Evolutionary conservation across 805 yeast genomes (phyloP), one percentile per base, ranked within the genome.

Genomic region (Cyberlindnera misumaiensis): DNA sequence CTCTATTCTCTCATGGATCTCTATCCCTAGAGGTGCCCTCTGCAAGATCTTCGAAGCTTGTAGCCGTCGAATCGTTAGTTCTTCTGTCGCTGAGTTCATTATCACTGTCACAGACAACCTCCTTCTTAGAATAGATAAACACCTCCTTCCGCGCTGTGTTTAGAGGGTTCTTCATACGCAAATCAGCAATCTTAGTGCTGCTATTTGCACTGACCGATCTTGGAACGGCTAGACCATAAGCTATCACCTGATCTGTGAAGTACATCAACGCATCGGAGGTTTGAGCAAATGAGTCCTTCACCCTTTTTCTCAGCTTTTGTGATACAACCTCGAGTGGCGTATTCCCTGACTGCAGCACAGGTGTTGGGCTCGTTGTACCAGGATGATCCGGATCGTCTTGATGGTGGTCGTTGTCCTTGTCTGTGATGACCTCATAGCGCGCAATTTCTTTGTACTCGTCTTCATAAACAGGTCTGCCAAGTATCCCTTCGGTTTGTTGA

Each of bases 391-490:
- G n/a, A 4, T 16, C 36, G 16, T n/a, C 36, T 34, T 14, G 25
- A 18, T 24, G 35, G 24, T 38, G 36, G n/a, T 46, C 48, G 20
- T 36, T 17, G 18, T 42, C 48, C 36, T 36, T 30, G 14, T 45
- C 44, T 29, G 47, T 51, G 7, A 52, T 28, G 3, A 53, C 27
- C 22, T 48, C 53, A 30, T 53, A 51, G 6, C 46, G 37, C 4
- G 49, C 45, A 3, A 51, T 51, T 27, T 41, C 54, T 13, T 32
- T 47, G 36, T 61, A 59, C 38, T 80, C 87, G 40, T 82, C 89
- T 45, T 81, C 90, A 53, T 75, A 81, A 32, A 83, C 73, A 13
- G 78, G 77, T 43, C 94, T 64, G 1, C 95, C 95, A 29, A 86
- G 56, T 5, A 84, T 73, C 7, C 90, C 85, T 42, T 77, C 80